phyloP scores from a whole-genome alignment of 2,329 filamentous ascomycete genomes.

The Beauveria brongniartii region DNA sequence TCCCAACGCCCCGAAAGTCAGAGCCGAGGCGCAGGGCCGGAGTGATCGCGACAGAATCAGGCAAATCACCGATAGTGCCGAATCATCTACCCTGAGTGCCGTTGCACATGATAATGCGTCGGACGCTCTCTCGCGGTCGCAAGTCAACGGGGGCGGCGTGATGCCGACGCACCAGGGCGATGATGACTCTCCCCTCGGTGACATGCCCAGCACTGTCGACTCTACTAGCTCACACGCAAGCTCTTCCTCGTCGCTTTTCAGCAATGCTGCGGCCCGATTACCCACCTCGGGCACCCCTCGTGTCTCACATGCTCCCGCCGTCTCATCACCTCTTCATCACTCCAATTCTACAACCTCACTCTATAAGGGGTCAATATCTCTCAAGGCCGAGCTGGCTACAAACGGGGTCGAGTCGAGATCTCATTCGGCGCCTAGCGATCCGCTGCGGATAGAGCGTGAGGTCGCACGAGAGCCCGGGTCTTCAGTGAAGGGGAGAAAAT shows the following conservation, averaged over 20 bases:
- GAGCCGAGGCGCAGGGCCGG: slow-evolving; percentile 35
- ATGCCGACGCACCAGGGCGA: slow-evolving; percentile 39
- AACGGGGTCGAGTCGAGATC: not conserved
- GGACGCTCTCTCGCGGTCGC: not conserved
- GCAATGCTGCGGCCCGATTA: slow-evolving; percentile 36
- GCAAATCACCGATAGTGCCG: slow-evolving; percentile 17
- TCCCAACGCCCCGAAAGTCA: slow-evolving; percentile 64
- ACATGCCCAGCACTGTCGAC: slow-evolving; percentile 61
- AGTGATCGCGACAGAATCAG: slow-evolving; percentile 25
- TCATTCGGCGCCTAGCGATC: not conserved
- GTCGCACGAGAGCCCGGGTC: slow-evolving; percentile 49
- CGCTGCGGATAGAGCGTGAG: not conserved
- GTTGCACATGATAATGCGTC: slow-evolving; percentile 18
- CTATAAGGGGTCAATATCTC: not conserved
- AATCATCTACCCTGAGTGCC: slow-evolving; percentile 18
- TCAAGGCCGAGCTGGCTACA: not conserved
- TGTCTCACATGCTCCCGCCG: not conserved
- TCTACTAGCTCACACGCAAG: slow-evolving; percentile 67
- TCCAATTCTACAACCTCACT: not conserved
- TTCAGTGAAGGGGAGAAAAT: slow-evolving; percentile 48
- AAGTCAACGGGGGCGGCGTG: slow-evolving; percentile 20
- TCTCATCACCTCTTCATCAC: slow-evolving; percentile 29
- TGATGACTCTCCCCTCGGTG: slow-evolving; percentile 51
- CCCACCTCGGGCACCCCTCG: slow-evolving; percentile 32
- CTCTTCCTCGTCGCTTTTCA: slow-evolving; percentile 65